These are phyloP conservation scores for Xylaria sp. DNA, from an alignment of 2,329 filamentous ascomycete genomes.

Conservation along the genomic window DNA sequence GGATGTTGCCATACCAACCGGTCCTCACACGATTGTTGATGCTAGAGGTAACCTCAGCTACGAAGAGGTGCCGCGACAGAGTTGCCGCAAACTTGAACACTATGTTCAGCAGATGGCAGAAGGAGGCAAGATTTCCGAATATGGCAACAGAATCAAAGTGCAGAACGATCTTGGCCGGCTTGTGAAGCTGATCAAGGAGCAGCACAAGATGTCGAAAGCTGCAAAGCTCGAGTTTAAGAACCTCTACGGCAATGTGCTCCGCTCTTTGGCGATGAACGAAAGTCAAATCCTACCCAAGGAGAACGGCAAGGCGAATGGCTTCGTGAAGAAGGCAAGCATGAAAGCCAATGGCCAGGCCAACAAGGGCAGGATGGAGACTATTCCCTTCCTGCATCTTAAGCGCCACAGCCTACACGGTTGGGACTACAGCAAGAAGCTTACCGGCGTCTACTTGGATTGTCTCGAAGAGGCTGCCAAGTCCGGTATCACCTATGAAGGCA, in stretches of 20 bases:
- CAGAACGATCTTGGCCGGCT: slow-evolving; percentile 92
- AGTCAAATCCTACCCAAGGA: slow-evolving; percentile 92
- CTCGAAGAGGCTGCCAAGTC: slow-evolving; percentile 81
- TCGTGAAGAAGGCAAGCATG: slow-evolving; percentile 45
- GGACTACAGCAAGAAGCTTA: slow-evolving; percentile 99
- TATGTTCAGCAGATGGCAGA: slow-evolving; percentile 99
- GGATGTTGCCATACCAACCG: slow-evolving; percentile 88
- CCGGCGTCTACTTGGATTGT: slow-evolving; percentile 84
- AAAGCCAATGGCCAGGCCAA: slow-evolving; percentile 50
- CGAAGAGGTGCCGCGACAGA: slow-evolving; percentile 77
- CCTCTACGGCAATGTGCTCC: slow-evolving; percentile 88
- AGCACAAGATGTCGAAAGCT: slow-evolving; percentile 94
- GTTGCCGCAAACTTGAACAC: slow-evolving; percentile 94
- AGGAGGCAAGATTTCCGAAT: slow-evolving; percentile 96
- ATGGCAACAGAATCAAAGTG: slow-evolving; percentile 96
- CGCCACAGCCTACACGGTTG: slow-evolving; percentile 89
- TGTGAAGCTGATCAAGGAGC: slow-evolving; percentile 97
- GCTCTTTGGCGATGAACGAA: slow-evolving; percentile 95
- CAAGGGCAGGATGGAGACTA: slow-evolving; percentile 94
- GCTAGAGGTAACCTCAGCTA: slow-evolving; percentile 89
- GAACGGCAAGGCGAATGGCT: slow-evolving; percentile 56
- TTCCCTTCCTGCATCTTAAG: slow-evolving; percentile 96
- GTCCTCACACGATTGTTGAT: slow-evolving; percentile 87
- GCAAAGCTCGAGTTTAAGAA: slow-evolving; percentile 95
- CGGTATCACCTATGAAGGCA: slow-evolving; percentile 88